Percentiles rank a stretch among this genome's conserved stretches.
Conservation (phyloP, 2,329 filamentous ascomycete species). For the Microdochium paspali region DNA sequence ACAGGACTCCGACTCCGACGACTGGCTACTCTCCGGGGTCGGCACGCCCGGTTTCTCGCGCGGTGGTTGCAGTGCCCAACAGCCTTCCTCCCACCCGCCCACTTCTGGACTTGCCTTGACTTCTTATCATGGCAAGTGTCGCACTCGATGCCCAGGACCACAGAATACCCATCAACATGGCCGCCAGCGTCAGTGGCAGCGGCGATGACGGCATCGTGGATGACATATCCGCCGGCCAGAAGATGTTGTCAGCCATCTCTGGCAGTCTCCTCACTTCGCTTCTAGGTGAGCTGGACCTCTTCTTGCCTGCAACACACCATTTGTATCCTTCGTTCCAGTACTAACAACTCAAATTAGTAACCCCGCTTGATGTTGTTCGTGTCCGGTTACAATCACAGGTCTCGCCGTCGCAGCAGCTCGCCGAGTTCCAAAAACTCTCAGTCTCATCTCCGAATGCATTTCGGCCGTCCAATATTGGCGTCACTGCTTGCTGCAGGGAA, state of each 20-base stretch:
- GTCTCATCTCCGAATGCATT: slow-evolving; percentile 54
- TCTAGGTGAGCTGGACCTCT: slow-evolving; percentile 53
- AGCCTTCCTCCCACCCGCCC: background rate
- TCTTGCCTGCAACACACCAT: background rate
- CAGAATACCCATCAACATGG: slow-evolving; percentile 23
- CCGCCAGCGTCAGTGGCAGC: slow-evolving; percentile 16
- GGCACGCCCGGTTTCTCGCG: background rate
- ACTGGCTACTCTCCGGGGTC: background rate
- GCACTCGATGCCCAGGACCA: slow-evolving; percentile 23
- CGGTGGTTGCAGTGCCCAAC: background rate
- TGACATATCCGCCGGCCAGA: slow-evolving; percentile 75
- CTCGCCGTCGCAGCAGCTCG: slow-evolving; percentile 31
- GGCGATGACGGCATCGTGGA: slow-evolving; percentile 32
- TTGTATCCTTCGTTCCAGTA: slow-evolving; percentile 7
- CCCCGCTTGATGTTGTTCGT: slow-evolving; percentile 91
- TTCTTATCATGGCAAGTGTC: slow-evolving; percentile 6
- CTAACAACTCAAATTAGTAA: slow-evolving; percentile 49
- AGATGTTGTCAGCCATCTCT: slow-evolving; percentile 89
- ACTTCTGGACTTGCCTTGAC: background rate
- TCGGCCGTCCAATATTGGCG: slow-evolving; percentile 71
- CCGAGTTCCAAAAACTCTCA: slow-evolving; percentile 46
- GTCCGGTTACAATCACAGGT: slow-evolving; percentile 84
- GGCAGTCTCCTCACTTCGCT: slow-evolving; percentile 86
- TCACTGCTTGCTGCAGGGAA: slow-evolving; percentile 91
- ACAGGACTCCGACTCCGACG: background rate